Evolutionary conservation across 2,329 filamentous ascomycete species (phyloP), one percentile per base, ranked within the genome.

Genomic region (Nothopassalora personata): DNA sequence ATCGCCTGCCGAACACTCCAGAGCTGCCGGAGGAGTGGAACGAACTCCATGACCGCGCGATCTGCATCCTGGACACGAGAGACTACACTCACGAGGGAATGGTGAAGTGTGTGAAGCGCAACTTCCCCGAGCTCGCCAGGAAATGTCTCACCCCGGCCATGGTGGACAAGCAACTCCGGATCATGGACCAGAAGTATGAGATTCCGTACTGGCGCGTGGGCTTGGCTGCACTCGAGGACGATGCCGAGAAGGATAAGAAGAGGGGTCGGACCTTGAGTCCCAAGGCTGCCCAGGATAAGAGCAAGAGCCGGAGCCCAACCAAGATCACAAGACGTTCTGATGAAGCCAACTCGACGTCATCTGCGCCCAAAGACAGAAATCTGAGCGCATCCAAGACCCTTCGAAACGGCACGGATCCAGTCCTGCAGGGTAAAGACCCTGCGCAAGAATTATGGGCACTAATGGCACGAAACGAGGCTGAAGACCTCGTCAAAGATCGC

Each of bases 111-210:
- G 53, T 74, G 4, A 66, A 68, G 8, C 59, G 67, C 23, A 63
- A 66, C 6, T 73, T 73, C 43, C 69, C 68, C 10, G 64, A 69
- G 45, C 58, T 74, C 28, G 36, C 57, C 9, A 66, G 63, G 28
- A 60, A 64, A 5, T 43, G n/a, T 43, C 59, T 74, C 48, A 73
- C 68, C 10, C 53, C 66, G 5, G 60, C 55, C 11, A 71, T 71
- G 71, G 63, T 74, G 51, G 71, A 74, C 57, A 72, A 70, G 62
- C 61, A 72, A 34, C 66, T 74, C 7, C 61, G 68, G 19, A 67
- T 70, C 39, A 64, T 74, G 10, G 72, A 74, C 56, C 71, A 73
- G 57, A 65, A 68, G 49, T 54, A 68, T 19, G 67, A 73, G 27
- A 58, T 72, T 27, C 66, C 70, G 47, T 73, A 72, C 56, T 74